These are phyloP conservation scores for Graphilbum fragrans DNA, from an alignment of 2,329 filamentous ascomycete genomes.

Conservation along the genomic window DNA sequence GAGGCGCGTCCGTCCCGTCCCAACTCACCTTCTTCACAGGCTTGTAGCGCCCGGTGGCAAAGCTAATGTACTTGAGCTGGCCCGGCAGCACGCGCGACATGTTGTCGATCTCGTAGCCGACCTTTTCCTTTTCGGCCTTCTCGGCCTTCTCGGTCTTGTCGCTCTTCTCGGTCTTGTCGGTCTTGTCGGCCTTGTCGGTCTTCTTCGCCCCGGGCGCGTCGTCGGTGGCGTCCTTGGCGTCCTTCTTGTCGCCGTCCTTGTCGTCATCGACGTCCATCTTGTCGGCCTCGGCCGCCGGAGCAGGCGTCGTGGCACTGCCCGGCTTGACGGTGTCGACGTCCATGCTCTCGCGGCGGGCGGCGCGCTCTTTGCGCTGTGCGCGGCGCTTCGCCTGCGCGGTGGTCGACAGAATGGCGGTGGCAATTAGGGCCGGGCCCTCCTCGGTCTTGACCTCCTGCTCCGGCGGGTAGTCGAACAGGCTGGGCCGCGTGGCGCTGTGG, in stretches of 20 bases:
- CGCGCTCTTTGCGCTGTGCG: slow-evolving; percentile 86
- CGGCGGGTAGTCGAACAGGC: slow-evolving; percentile 94
- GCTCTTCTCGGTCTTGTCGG: slow-evolving; percentile 47
- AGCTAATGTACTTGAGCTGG: slow-evolving; percentile 92
- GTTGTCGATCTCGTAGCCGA: slow-evolving; percentile 92
- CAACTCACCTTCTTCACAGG: slow-evolving; percentile 80
- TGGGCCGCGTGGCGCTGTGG: slow-evolving; percentile 86
- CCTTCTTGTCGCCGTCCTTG: slow-evolving; percentile 44
- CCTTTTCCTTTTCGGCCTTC: slow-evolving; percentile 90
- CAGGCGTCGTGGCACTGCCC: too few relatives aligned
- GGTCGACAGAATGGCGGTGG: slow-evolving; percentile 89
- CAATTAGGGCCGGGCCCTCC: slow-evolving; percentile 85
- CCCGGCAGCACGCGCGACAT: slow-evolving; percentile 88
- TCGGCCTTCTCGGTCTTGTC: slow-evolving; percentile 52
- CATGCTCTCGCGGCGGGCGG: slow-evolving; percentile 86
- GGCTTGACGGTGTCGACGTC: slow-evolving; percentile 64
- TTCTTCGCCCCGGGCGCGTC: slow-evolving; percentile 57
- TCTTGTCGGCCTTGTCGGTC: slow-evolving; percentile 82
- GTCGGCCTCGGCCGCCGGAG: slow-evolving; percentile 40
- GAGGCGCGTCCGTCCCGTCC: not conserved
- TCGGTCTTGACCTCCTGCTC: slow-evolving; percentile 93
- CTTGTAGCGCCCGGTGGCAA: slow-evolving; percentile 81
- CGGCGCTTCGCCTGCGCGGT: slow-evolving; percentile 94
- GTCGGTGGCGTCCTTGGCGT: slow-evolving; percentile 45
- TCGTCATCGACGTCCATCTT: slow-evolving; percentile 83